phyloP scores from a whole-genome alignment of 805 yeast species.

The Suhomyces kilbournensis region DNA sequence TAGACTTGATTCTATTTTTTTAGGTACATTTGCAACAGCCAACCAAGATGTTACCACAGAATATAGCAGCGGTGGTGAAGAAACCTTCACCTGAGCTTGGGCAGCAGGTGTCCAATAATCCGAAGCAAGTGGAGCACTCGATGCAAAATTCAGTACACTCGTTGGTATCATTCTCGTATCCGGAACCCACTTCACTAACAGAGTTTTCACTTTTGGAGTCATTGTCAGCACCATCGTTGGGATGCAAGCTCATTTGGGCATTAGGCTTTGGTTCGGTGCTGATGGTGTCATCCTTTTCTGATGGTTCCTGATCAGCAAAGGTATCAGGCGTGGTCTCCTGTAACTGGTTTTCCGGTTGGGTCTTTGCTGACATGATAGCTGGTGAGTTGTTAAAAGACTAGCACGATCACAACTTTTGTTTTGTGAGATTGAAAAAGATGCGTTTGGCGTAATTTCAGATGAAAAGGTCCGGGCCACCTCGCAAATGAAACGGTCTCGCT shows the following conservation, averaged over 20 bases:
- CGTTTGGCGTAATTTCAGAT: not conserved
- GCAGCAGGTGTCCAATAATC: constrained; percentile 38
- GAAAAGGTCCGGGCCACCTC: not conserved
- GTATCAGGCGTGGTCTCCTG: not conserved
- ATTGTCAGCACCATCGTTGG: not conserved
- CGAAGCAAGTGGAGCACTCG: constrained; percentile 38
- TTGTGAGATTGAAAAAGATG: not conserved
- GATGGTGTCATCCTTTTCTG: not conserved
- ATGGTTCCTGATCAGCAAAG: not conserved
- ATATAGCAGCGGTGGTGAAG: constrained; percentile 31
- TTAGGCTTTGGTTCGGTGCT: constrained; percentile 5
- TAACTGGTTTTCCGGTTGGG: not conserved
- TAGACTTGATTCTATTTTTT: not conserved
- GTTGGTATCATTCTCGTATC: constrained; percentile 35
- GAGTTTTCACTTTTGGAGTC: constrained; percentile 12
- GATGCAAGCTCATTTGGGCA: constrained; percentile 3
- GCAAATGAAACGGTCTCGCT: not conserved
- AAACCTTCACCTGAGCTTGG: constrained; percentile 43
- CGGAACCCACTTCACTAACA: constrained; percentile 27
- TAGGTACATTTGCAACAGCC: constrained; percentile 26
- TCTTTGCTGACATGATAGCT: not conserved
- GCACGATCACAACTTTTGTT: not conserved
- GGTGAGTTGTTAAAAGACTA: not conserved
- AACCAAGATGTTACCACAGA: constrained; percentile 36
- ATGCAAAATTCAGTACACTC: constrained; percentile 43